These are phyloP conservation scores for Chalciporus sp. DNA, from an alignment of 1,284 basidiomycete species.

Conservation along the genomic window DNA sequence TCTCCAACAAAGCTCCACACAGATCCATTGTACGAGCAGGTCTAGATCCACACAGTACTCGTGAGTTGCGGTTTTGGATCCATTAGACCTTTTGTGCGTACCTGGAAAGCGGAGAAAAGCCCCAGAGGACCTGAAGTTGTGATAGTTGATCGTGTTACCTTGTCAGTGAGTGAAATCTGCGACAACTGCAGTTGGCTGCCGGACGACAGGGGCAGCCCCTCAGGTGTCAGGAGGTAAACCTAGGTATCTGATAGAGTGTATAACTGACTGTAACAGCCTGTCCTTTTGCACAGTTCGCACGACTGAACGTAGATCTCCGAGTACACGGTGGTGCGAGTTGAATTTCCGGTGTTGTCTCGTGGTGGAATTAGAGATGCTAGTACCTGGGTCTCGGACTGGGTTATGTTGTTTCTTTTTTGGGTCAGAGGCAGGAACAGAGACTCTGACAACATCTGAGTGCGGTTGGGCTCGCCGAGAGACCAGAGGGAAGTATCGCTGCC, in stretches of 20 bases:
- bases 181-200: conserved; percentile 40
- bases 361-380: not conserved
- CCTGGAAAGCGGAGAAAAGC: conserved; percentile 46
- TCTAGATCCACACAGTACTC: conserved; percentile 27
- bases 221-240: not conserved
- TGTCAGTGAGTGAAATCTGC: conserved; percentile 40
- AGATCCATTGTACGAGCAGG: conserved; percentile 34
- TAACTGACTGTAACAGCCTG: conserved; percentile 30
- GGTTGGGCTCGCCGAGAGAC: conserved; percentile 38
- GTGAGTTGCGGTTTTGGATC: not conserved
- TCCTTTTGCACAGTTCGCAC: conserved; percentile 22
- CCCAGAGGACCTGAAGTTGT: conserved; percentile 32
- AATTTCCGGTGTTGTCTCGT: not conserved
- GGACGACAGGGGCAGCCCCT: not conserved
- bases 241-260: not conserved
- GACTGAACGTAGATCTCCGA: conserved; percentile 19
- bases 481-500: conserved; percentile 57
- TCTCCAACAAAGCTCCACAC: conserved; percentile 49
- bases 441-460: not conserved
- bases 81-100: conserved; percentile 24
- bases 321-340: conserved; percentile 8
- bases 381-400: too few species aligned
- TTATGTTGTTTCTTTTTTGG: not conserved
- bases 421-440: conserved; percentile 3
- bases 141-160: conserved; percentile 25